A percentile compares a stretch with the other conserved stretches of the same genome.
Conservation (phyloP, 208 protist genomes). For the Acanthamoeba sp. region DNA sequence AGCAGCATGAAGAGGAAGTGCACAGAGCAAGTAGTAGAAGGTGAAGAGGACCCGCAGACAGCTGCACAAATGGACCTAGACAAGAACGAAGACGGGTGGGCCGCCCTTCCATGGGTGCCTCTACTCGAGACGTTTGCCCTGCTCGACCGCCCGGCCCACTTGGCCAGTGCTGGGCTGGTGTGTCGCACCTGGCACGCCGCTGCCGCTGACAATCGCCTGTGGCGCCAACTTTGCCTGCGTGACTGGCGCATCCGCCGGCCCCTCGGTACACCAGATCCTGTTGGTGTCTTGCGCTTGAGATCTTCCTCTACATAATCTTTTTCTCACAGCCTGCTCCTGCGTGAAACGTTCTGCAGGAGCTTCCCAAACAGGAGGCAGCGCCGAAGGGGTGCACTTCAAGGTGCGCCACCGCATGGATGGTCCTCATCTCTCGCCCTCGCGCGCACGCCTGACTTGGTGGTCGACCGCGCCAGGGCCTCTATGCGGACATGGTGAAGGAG, state of each 20-base stretch:
- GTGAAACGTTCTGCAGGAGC: neutral
- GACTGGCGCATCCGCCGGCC: neutral
- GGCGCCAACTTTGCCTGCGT: neutral
- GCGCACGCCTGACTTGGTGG: neutral
- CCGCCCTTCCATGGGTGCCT: neutral
- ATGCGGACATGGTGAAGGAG: slow-evolving; percentile 17
- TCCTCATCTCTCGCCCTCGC: neutral
- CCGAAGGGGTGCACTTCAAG: neutral
- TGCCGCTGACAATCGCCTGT: neutral
- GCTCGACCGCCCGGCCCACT: neutral
- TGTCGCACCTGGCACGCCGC: neutral
- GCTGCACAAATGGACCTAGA: neutral
- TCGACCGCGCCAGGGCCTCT: neutral
- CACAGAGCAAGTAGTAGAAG: neutral
- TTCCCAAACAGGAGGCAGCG: neutral
- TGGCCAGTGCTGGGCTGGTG: neutral
- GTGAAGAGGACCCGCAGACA: neutral
- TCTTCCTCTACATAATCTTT: no score
- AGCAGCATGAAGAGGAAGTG: neutral
- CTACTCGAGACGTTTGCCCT: slow-evolving; percentile 9
- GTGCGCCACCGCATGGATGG: neutral
- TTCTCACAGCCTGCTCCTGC: neutral
- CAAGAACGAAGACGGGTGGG: neutral
- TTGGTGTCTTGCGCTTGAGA: neutral
- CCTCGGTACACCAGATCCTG: neutral